A percentile compares a stretch with the other conserved stretches of the same genome.
These are phyloP conservation scores for Mucor indicus DNA, from an alignment of 371 early-diverging fungal species.

Conservation along the genomic window DNA sequence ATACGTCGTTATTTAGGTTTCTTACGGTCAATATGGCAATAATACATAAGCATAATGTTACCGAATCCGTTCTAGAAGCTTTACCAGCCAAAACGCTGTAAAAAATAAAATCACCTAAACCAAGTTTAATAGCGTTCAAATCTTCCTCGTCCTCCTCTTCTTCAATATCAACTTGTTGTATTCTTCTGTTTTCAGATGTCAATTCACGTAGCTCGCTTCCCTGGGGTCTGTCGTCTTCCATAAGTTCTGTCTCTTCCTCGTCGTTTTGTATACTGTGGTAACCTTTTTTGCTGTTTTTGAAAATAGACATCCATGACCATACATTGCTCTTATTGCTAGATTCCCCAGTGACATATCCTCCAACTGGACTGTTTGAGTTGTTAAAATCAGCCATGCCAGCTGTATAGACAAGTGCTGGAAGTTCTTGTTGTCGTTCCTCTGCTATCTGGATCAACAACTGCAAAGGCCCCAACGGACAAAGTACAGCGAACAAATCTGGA, in stretches of 20 bases:
- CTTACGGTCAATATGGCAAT: constrained; percentile 19
- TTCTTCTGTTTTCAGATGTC: neutral
- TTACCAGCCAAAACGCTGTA: constrained; percentile 22
- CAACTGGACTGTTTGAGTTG: neutral
- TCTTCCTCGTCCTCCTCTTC: constrained; percentile 7
- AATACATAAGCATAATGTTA: constrained; percentile 20
- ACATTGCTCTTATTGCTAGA: neutral
- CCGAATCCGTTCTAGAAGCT: constrained; percentile 11
- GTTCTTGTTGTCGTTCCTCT: constrained; percentile 18
- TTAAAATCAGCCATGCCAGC: constrained; percentile 24
- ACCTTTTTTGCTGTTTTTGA: neutral
- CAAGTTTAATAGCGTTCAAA: constrained; percentile 19
- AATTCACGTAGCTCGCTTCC: neutral
- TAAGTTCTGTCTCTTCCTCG: too few species aligned
- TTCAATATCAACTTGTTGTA: neutral
- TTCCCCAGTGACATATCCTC: constrained; percentile 10
- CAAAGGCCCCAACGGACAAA: constrained; percentile 18
- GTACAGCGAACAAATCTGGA: constrained; percentile 16
- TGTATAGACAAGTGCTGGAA: constrained; percentile 21
- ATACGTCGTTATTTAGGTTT: neutral
- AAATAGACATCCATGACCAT: constrained; percentile 1
- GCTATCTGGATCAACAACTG: constrained; percentile 16
- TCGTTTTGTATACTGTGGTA: constrained; percentile 1
- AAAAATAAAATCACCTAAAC: constrained; percentile 24
- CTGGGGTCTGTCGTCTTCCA: too few species aligned